Conservation (phyloP, 495 filamentous ascomycete species). For the Trichoderma virens region DNA sequence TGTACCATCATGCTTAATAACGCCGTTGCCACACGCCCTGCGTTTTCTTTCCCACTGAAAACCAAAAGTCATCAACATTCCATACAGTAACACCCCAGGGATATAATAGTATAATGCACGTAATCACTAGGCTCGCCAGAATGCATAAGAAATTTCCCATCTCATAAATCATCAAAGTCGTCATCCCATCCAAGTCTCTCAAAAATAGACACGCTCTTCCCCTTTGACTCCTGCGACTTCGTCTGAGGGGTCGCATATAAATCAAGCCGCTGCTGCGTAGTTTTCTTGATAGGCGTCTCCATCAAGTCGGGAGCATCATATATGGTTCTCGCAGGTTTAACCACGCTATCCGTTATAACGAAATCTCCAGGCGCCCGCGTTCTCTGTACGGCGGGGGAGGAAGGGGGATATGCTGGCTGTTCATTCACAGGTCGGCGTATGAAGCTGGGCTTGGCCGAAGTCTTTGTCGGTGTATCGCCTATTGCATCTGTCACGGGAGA, state of each 20-base stretch:
- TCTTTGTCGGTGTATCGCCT: constrained; percentile 25
- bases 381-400: constrained; percentile 35
- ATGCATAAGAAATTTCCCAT: not conserved
- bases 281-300: constrained; percentile 36
- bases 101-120: not conserved
- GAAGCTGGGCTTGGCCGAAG: constrained; percentile 11
- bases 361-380: not conserved
- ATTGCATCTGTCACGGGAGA: constrained; percentile 13
- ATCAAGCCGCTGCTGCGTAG: constrained; percentile 14
- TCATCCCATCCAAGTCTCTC: constrained; percentile 73
- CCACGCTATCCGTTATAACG: not conserved
- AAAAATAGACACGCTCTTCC: constrained; percentile 51
- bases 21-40: too few relatives aligned
- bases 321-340: constrained; percentile 28
- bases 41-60: too few relatives aligned
- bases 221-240: constrained; percentile 8
- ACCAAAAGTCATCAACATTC: too few relatives aligned
- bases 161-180: constrained; percentile 31
- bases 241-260: not conserved
- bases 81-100: not conserved
- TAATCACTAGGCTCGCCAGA: not conserved
- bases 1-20: too few relatives aligned
- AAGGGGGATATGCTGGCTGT: constrained; percentile 20
- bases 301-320: constrained; percentile 22
- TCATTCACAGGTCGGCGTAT: not conserved